Percentiles rank a stretch among this genome's conserved stretches.
Conservation (phyloP, 176 grass and related monocot genomes). For the Zizania latifolia region DNA sequence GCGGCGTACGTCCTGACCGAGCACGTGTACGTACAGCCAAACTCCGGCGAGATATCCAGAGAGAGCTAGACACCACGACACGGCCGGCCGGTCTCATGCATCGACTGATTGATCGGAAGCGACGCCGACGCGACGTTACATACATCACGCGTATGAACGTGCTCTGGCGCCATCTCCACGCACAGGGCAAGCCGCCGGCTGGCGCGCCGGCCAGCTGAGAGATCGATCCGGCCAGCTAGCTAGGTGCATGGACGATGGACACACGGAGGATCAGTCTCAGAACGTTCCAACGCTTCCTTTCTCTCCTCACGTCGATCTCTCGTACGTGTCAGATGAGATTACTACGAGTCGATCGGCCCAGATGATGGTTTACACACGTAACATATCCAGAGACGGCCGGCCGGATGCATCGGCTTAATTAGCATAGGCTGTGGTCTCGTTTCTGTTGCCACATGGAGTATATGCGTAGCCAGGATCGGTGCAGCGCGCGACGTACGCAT, state of each 20-base stretch:
- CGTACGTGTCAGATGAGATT: slow-evolving; percentile 1
- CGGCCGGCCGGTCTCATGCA: too few species aligned
- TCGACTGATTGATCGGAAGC: not conserved
- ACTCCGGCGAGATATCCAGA: slow-evolving; percentile 10
- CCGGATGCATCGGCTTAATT: not conserved
- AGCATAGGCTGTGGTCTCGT: slow-evolving; percentile 27
- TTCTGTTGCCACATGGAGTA: slow-evolving; percentile 29
- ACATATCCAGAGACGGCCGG: not conserved
- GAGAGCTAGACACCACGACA: not conserved
- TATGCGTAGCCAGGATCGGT: too few species aligned
- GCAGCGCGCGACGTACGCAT: too few species aligned
- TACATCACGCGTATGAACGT: slow-evolving; percentile 23
- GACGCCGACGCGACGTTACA: not conserved
- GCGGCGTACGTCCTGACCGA: not conserved
- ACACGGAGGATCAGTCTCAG: not conserved
- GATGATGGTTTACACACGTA: not conserved
- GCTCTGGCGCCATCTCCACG: slow-evolving; percentile 27
- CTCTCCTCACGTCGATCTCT: not conserved
- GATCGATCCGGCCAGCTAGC: too few species aligned
- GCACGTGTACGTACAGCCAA: slow-evolving; percentile 42
- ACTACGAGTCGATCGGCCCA: not conserved
- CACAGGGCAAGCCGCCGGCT: slow-evolving; percentile 24
- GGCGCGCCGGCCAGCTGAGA: not conserved
- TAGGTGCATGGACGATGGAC: not conserved
- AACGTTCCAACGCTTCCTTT: slow-evolving; percentile 30